Evolutionary conservation across 1,139 yeast species (phyloP).

Genomic region (Scheffersomyces parashehatae): DNA sequence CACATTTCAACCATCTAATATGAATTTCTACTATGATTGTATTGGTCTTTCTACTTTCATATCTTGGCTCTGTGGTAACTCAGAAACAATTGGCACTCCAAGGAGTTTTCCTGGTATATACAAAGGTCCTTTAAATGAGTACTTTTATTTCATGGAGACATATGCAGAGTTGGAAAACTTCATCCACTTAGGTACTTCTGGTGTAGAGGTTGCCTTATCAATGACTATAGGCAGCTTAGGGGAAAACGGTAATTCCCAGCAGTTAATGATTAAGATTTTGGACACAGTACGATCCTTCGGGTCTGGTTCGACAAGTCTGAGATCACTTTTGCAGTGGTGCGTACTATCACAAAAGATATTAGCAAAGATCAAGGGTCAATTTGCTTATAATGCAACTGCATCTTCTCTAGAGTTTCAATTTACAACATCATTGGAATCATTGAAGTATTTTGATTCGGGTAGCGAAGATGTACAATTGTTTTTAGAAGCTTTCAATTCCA

Average conservation of each 20-base stretch:
- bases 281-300: conserved; percentile 5
- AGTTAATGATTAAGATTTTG: conserved; percentile 6
- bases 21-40: conserved; percentile 4
- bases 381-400: conserved; percentile 1
- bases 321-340: no score
- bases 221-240: conserved; percentile 5
- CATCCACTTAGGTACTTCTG: conserved; percentile 5
- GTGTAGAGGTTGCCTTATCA: background rate
- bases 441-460: background rate
- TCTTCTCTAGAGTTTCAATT: background rate
- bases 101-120: conserved; percentile 3
- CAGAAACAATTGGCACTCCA: conserved; percentile 3
- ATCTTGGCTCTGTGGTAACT: conserved; percentile 43
- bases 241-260: conserved; percentile 6
- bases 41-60: conserved; percentile 36
- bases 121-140: conserved; percentile 11
- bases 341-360: no score
- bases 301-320: background rate
- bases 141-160: conserved; percentile 4
- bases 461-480: no score
- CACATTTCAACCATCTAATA: conserved; percentile 7
- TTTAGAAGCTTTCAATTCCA: no score
- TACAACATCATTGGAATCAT: background rate
- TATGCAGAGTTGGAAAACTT: conserved; percentile 9
- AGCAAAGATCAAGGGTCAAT: no score